These are phyloP conservation scores for Xylariaceae sp. DNA, from an alignment of 2,329 filamentous ascomycete species.

Conservation along the genomic window DNA sequence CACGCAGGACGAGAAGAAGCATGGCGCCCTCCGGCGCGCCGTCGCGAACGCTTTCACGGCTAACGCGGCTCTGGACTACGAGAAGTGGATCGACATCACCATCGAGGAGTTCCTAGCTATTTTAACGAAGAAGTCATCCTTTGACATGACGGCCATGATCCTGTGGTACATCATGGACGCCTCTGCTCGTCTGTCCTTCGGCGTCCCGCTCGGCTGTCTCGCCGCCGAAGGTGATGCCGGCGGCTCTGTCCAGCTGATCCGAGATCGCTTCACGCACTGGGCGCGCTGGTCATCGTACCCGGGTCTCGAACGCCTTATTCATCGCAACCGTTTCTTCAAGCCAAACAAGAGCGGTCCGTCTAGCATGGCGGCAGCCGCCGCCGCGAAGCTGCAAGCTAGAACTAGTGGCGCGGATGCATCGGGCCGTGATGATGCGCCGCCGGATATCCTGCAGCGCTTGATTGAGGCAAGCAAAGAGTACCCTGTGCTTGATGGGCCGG, in stretches of 20 bases:
- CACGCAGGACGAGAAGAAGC: conserved; percentile 22
- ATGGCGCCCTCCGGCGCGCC: conserved; percentile 24
- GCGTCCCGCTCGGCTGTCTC: conserved; percentile 24
- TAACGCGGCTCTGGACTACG: conserved; percentile 23
- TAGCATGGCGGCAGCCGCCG: conserved; percentile 20
- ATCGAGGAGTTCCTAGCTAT: conserved; percentile 21
- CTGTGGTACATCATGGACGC: conserved; percentile 26
- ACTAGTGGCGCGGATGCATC: conserved; percentile 3
- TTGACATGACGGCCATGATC: conserved; percentile 22
- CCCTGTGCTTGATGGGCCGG: conserved; percentile 21
- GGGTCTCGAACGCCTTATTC: conserved; percentile 23
- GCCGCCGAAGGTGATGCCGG: conserved; percentile 20
- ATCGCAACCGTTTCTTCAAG: conserved; percentile 23
- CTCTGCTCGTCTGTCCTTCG: conserved; percentile 23
- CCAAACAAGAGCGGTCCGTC: conserved; percentile 16
- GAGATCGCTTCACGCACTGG: conserved; percentile 26
- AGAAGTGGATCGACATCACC: conserved; percentile 24
- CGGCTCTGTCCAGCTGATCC: conserved; percentile 24
- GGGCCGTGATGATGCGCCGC: background rate
- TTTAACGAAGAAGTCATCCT: conserved; percentile 13
- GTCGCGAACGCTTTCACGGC: conserved; percentile 27
- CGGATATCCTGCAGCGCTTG: conserved; percentile 24
- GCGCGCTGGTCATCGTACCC: conserved; percentile 24
- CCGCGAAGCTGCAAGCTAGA: conserved; percentile 18
- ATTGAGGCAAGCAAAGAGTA: conserved; percentile 22